Evolutionary conservation across 2,329 filamentous ascomycete genomes (phyloP).

Genomic region (Colletotrichum sp.): DNA sequence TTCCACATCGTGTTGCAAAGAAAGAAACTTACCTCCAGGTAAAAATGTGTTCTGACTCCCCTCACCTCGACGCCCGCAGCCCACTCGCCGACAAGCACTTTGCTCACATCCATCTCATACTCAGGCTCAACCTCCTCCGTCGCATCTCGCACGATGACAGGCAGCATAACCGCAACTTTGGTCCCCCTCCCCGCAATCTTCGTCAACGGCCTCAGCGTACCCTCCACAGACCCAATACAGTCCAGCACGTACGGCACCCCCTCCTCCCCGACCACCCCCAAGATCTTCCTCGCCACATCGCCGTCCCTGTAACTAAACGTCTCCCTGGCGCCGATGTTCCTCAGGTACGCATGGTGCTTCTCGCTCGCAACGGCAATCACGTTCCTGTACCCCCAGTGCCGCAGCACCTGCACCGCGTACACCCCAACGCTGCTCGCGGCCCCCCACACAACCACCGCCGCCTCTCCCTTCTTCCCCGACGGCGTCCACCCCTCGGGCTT

Average conservation of each 20-base stretch:
- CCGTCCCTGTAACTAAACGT: conserved; percentile 53
- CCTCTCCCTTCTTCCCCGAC: conserved; percentile 29
- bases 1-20: rapidly evolving
- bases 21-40: conserved; percentile 45
- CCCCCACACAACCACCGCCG: conserved; percentile 56
- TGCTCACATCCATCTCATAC: conserved; percentile 58
- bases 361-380: conserved; percentile 53
- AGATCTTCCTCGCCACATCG: conserved; percentile 39
- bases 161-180: conserved; percentile 63
- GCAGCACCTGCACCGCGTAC: conserved; percentile 54
- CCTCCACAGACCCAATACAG: conserved; percentile 56
- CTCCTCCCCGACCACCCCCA: conserved; percentile 26
- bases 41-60: conserved; percentile 63
- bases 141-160: conserved; percentile 61
- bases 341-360: conserved; percentile 47
- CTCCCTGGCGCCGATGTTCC: conserved; percentile 44
- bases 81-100: conserved; percentile 44
- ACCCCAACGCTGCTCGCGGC: conserved; percentile 58
- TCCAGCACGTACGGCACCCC: conserved; percentile 55
- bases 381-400: conserved; percentile 56
- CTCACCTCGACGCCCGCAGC: conserved; percentile 54
- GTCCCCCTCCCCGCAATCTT: conserved; percentile 53
- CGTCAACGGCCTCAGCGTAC: conserved; percentile 53
- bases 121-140: conserved; percentile 50
- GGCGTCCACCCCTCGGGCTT: conserved; percentile 45